Base-by-base conservation (phyloP, 2,329 filamentous ascomycete species). In the Fusarium odoratissimum region DNA sequence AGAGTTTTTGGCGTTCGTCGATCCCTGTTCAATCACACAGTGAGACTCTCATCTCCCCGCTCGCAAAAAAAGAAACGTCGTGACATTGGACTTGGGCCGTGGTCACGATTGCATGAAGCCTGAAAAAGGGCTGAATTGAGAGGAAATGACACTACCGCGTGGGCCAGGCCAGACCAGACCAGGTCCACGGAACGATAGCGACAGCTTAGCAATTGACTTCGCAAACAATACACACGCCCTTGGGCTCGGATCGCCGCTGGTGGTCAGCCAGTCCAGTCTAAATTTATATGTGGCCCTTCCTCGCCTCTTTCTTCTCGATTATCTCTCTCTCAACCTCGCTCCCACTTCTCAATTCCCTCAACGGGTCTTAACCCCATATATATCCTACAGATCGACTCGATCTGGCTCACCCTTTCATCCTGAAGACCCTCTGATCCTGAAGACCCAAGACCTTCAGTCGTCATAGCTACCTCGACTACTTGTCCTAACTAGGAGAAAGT, bases 241-340 rank as follows among this genome's bases (percentile, higher is more conserved):
- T 66, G 31, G 46, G 23, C 37, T 60, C 35, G 51, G 69, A 76
- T 76, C 66, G 61, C 60, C 73, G 64, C 64, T 40, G 49, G 67
- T 74, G 63, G 66, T 61, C 66, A 51, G 52, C 62, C 45, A 59
- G 51, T 56, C 54, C 42, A 54, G 48, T 56, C 55, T 62, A 61
- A 74, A 63, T 67, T 76, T 70, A 77, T 77, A 77, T 73, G 72
- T 76, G 68, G 64, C 68, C 60, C 60, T 40, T 76, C 73, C 49
- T 76, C 72, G 60, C 70, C 69, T 68, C 69, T 64, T 17, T 21
- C 46, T 38, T 60, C 49, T 28, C 41, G 42, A 38, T 42, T 33
- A 28, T 55, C 28, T 42, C 42, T 40, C 31, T 59, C 54, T 62
- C 61, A 57, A 46, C 54, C 44, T 67, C 62, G 28, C 56, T 64